Evolutionary conservation across 805 yeast genomes (phyloP).

Genomic region (Lipomyces sp.): DNA sequence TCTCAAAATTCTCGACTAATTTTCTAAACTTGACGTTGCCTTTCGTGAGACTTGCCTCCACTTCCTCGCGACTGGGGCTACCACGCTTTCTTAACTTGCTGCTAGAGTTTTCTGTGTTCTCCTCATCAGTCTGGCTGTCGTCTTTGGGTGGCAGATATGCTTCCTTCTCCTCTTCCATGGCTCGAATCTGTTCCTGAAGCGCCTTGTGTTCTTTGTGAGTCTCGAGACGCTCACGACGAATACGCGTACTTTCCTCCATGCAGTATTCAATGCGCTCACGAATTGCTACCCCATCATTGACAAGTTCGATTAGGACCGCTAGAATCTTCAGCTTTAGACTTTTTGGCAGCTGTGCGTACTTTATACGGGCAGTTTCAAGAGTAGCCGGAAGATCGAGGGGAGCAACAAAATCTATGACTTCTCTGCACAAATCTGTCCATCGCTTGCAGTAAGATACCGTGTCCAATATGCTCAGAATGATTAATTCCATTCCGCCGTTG

Average conservation of each 20-base stretch:
- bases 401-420: constrained; percentile 59
- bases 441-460: constrained; percentile 62
- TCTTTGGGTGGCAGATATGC: constrained; percentile 14
- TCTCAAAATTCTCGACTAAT: constrained; percentile 41
- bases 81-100: neutral
- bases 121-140: constrained; percentile 22
- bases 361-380: constrained; percentile 54
- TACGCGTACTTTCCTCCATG: constrained; percentile 62
- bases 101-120: constrained; percentile 4
- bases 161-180: constrained; percentile 47
- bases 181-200: constrained; percentile 57
- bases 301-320: constrained; percentile 65
- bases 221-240: constrained; percentile 72
- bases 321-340: constrained; percentile 62
- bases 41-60: constrained; percentile 29
- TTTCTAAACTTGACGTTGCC: constrained; percentile 51
- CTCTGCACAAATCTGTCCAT: constrained; percentile 55
- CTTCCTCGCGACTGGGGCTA: constrained; percentile 44
- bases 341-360: constrained; percentile 61
- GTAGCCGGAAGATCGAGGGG: constrained; percentile 57
- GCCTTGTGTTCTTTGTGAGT: constrained; percentile 62
- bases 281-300: constrained; percentile 62
- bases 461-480: constrained; percentile 72
- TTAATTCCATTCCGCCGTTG: constrained; percentile 85
- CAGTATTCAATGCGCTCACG: constrained; percentile 69